Conservation (phyloP, 1,284 basidiomycete species). For the Fistulinella cinereoalba region DNA sequence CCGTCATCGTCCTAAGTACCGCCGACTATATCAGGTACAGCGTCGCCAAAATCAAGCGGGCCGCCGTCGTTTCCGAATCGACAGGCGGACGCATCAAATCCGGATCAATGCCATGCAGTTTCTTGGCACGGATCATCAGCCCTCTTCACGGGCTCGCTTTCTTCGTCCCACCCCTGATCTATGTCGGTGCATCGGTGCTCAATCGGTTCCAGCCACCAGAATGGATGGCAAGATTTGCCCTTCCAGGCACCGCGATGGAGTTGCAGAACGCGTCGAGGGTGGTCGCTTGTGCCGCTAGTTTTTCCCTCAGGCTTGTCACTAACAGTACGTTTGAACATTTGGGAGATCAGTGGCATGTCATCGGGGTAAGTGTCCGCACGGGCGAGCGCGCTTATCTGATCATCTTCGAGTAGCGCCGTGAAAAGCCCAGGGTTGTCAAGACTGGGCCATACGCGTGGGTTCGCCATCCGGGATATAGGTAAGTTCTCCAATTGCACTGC, state of each 20-base stretch:
- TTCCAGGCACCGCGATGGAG: constrained; percentile 9
- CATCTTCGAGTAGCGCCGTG: constrained; percentile 24
- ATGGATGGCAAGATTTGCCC: constrained; percentile 26
- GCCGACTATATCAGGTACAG: constrained; percentile 1
- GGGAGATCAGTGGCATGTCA: constrained; percentile 29
- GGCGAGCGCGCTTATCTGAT: neutral
- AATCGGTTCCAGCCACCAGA: constrained; percentile 26
- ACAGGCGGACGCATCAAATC: constrained; percentile 21
- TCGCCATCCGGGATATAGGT: constrained; percentile 32
- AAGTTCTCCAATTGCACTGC: neutral
- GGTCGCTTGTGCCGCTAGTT: constrained; percentile 14
- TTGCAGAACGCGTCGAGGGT: constrained; percentile 7
- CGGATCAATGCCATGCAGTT: constrained; percentile 15
- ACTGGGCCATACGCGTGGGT: constrained; percentile 34
- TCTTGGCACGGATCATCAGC: constrained; percentile 22
- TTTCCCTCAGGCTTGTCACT: constrained; percentile 1
- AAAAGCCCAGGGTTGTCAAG: constrained; percentile 30
- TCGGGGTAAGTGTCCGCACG: constrained; percentile 15
- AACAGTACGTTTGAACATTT: constrained; percentile 6
- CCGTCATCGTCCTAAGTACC: constrained; percentile 19
- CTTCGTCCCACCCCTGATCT: constrained; percentile 18
- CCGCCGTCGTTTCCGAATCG: constrained; percentile 9
- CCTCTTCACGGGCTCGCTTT: constrained; percentile 23
- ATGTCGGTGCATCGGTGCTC: constrained; percentile 16
- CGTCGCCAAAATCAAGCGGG: neutral